These are phyloP conservation scores for Puccinia brachypodii DNA, from an alignment of 1,284 basidiomycete genomes.

Conservation along the genomic window DNA sequence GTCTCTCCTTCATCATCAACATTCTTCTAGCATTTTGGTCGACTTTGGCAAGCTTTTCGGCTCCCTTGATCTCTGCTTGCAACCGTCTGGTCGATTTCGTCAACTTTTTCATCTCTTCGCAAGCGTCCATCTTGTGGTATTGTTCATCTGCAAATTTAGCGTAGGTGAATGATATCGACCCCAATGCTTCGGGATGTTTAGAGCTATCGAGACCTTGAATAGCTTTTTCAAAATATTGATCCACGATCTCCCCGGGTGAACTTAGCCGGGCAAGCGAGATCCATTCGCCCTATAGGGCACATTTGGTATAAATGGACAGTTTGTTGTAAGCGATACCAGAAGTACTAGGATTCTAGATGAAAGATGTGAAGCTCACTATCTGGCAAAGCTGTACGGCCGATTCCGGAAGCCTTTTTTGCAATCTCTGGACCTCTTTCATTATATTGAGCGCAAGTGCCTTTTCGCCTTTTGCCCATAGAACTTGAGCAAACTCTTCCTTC, in stretches of 20 bases:
- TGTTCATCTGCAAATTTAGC: slow-evolving; percentile 86
- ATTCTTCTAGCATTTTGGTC: slow-evolving; percentile 51
- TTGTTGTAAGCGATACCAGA: neutral
- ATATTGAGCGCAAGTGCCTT: slow-evolving; percentile 78
- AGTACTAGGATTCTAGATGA: neutral
- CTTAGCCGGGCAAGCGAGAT: slow-evolving; percentile 56
- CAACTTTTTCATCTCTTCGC: slow-evolving; percentile 71
- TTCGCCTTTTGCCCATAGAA: slow-evolving; percentile 84
- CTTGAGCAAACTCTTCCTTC: slow-evolving; percentile 79
- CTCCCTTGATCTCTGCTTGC: slow-evolving; percentile 63
- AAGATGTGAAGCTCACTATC: slow-evolving; percentile 29
- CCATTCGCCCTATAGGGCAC: slow-evolving; percentile 16
- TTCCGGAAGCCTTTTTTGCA: slow-evolving; percentile 39
- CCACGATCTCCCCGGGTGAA: slow-evolving; percentile 44
- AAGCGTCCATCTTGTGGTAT: slow-evolving; percentile 69
- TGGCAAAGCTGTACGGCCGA: slow-evolving; percentile 34
- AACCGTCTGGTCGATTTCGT: slow-evolving; percentile 74
- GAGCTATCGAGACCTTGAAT: slow-evolving; percentile 13
- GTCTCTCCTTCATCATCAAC: slow-evolving; percentile 65
- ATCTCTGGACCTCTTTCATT: slow-evolving; percentile 60
- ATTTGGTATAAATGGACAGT: neutral
- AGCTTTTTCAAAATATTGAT: slow-evolving; percentile 45
- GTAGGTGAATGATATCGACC: slow-evolving; percentile 75
- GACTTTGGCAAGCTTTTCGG: slow-evolving; percentile 41
- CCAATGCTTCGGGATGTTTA: slow-evolving; percentile 58